Percentiles rank a stretch among this genome's conserved stretches.
Conservation (phyloP, 768 basidiomycete genomes). For the Mycena galericulata region DNA sequence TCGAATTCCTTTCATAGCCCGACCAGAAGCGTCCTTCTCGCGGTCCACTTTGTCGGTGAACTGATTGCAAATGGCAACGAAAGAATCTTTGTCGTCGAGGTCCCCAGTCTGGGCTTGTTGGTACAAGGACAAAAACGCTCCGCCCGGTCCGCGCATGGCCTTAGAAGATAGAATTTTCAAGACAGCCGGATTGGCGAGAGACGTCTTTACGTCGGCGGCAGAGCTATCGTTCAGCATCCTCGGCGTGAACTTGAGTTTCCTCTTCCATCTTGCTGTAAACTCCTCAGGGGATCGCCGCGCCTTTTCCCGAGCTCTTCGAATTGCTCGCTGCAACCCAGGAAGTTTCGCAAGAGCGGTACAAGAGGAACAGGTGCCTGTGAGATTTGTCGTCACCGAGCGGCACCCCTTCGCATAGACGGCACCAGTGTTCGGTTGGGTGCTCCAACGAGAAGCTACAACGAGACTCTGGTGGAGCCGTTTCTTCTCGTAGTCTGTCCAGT, state of each 20-base stretch:
- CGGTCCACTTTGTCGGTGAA: background rate
- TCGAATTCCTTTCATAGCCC: background rate
- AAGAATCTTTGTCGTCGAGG: background rate
- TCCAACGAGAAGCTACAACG: background rate
- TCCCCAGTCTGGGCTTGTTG: background rate
- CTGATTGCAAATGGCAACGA: background rate
- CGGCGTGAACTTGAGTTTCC: background rate
- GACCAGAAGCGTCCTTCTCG: background rate
- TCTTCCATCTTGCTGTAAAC: background rate
- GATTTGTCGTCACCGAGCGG: background rate
- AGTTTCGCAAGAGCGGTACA: background rate
- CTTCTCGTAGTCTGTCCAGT: slow-evolving; percentile 11
- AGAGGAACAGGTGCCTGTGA: background rate
- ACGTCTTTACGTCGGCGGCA: background rate
- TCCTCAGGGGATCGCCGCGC: background rate
- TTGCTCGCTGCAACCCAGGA: background rate
- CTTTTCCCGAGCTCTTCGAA: background rate
- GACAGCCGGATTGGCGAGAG: background rate
- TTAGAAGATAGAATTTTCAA: background rate
- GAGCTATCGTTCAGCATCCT: background rate
- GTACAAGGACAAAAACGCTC: background rate
- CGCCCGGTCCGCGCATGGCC: background rate
- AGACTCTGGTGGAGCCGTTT: slow-evolving; percentile 13
- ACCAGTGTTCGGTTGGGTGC: background rate
- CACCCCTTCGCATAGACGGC: slow-evolving; percentile 3